Conservation (phyloP, 331 rosid genomes). For the Telfairia occidentalis region DNA sequence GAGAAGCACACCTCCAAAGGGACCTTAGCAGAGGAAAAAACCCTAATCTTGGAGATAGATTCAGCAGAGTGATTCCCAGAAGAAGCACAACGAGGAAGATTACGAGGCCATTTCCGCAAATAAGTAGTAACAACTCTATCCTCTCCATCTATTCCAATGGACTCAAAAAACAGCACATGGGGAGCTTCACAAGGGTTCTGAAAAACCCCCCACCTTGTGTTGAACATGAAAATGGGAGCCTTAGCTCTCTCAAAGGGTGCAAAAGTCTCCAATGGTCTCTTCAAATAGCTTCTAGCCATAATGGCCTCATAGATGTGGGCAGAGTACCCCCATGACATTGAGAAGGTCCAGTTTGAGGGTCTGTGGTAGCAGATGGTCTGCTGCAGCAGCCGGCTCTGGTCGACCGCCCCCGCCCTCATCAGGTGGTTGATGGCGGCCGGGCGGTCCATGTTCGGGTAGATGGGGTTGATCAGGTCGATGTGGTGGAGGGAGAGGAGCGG, state of each 20-base stretch:
- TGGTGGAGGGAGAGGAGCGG: slow-evolving; percentile 48
- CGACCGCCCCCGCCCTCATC: slow-evolving; percentile 25
- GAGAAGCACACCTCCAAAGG: slow-evolving; percentile 15
- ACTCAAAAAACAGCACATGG: slow-evolving; percentile 24
- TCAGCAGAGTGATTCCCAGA: slow-evolving; percentile 24
- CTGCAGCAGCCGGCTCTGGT: slow-evolving; percentile 29
- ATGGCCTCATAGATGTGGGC: slow-evolving; percentile 25
- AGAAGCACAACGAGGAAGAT: slow-evolving; percentile 20
- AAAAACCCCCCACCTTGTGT: slow-evolving; percentile 19
- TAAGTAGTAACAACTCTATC: slow-evolving; percentile 19
- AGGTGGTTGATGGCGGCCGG: slow-evolving; percentile 26
- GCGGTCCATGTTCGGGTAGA: slow-evolving; percentile 35
- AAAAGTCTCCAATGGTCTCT: slow-evolving; percentile 33
- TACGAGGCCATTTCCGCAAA: slow-evolving; percentile 16
- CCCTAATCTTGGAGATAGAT: slow-evolving; percentile 20
- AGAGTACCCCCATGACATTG: slow-evolving; percentile 36
- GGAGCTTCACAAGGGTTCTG: slow-evolving; percentile 33
- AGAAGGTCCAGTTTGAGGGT: slow-evolving; percentile 32
- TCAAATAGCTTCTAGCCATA: slow-evolving; percentile 16
- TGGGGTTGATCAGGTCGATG: slow-evolving; percentile 30
- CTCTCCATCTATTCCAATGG: background rate
- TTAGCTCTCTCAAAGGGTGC: slow-evolving; percentile 7
- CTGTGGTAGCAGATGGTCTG: slow-evolving; percentile 30
- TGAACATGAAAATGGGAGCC: slow-evolving; percentile 25
- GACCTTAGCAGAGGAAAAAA: slow-evolving; percentile 15